These are phyloP conservation scores for Gloeophyllum trabeum DNA, from an alignment of 768 basidiomycete genomes.

Conservation along the genomic window DNA sequence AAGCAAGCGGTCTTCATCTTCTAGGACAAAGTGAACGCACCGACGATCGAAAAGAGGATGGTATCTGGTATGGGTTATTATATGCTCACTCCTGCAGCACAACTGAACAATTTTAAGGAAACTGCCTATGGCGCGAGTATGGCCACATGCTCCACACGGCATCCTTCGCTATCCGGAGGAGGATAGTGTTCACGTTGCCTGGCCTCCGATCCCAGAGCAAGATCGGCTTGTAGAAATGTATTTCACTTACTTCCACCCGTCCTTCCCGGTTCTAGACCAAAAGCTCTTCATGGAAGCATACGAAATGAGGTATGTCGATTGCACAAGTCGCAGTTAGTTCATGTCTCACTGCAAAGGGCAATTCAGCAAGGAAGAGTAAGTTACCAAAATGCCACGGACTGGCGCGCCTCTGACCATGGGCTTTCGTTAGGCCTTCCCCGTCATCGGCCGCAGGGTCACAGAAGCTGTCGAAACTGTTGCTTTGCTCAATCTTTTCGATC, in stretches of 20 bases:
- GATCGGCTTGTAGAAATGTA: constrained; percentile 63
- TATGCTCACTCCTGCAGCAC: constrained; percentile 9
- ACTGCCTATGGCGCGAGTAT: constrained; percentile 65
- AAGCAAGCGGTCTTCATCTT: constrained; percentile 65
- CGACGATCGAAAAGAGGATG: constrained; percentile 58
- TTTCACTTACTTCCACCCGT: constrained; percentile 76
- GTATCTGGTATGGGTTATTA: constrained; percentile 42
- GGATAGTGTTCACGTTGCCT: constrained; percentile 28
- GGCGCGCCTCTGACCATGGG: no score
- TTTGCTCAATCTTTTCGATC: not conserved
- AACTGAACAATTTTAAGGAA: constrained; percentile 35
- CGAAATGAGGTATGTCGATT: constrained; percentile 33
- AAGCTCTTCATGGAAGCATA: constrained; percentile 58
- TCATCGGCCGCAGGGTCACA: no score
- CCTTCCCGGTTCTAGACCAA: constrained; percentile 72
- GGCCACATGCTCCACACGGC: constrained; percentile 47
- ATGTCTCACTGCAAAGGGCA: no score
- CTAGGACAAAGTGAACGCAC: constrained; percentile 55
- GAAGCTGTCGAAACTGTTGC: not conserved
- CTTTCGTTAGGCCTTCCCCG: no score
- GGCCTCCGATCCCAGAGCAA: constrained; percentile 57
- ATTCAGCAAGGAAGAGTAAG: no score
- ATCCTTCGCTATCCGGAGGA: constrained; percentile 27
- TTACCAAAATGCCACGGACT: no score
- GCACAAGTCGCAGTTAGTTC: no score